phyloP scores from a whole-genome alignment of 495 filamentous ascomycete genomes.

The Aspergillus olivimuriae region DNA sequence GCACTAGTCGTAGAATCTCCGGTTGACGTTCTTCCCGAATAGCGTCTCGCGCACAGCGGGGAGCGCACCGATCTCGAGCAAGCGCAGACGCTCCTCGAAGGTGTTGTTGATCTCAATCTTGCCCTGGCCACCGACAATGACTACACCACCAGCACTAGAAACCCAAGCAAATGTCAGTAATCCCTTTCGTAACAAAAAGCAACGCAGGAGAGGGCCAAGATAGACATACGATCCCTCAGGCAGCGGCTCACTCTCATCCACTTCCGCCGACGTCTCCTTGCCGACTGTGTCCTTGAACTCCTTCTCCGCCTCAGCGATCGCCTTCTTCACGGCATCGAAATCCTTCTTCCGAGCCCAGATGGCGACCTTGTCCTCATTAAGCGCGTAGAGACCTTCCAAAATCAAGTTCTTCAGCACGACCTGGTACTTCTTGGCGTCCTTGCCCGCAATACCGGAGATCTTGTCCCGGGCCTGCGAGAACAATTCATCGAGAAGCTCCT shows the following conservation, averaged over 20 bases:
- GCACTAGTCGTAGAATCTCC: conserved; percentile 84
- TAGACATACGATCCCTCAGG: conserved; percentile 77
- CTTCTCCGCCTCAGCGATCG: conserved; percentile 63
- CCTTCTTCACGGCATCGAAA: conserved; percentile 62
- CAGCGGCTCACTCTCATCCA: conserved; percentile 75
- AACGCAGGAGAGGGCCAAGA: background rate
- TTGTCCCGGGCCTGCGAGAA: conserved; percentile 71
- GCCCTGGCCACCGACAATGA: conserved; percentile 72
- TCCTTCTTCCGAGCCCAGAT: conserved; percentile 77
- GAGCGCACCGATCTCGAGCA: conserved; percentile 77
- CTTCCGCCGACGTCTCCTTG: conserved; percentile 53
- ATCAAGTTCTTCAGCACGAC: conserved; percentile 68
- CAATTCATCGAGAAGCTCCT: conserved; percentile 87
- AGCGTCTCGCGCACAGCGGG: conserved; percentile 77
- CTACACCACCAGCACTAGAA: conserved; percentile 72
- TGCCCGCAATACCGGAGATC: conserved; percentile 52
- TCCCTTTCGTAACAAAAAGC: conserved; percentile 6
- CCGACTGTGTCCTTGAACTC: conserved; percentile 74
- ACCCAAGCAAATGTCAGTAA: conserved; percentile 5
- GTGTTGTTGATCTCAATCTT: conserved; percentile 99
- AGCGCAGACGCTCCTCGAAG: conserved; percentile 80
- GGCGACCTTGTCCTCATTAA: conserved; percentile 70
- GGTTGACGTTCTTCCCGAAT: conserved; percentile 88
- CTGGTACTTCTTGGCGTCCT: conserved; percentile 69
- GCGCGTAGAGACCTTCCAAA: conserved; percentile 82